Evolutionary conservation across 441 rosid species (phyloP).

Genomic region (Geranium incanum): DNA sequence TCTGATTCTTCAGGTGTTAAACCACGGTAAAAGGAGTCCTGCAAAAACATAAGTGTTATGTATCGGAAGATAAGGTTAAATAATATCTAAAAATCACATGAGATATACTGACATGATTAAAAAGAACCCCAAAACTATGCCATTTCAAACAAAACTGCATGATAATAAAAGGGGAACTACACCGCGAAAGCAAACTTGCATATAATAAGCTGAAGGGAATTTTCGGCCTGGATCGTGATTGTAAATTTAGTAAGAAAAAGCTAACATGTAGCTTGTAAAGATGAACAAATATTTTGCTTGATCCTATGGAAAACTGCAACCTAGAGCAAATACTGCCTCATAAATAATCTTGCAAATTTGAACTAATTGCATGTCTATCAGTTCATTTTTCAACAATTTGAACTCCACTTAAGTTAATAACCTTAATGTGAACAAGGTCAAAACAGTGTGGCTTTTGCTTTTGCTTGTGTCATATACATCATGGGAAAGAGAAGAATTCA

Average conservation of each 20-base stretch:
- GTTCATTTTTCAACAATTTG: background rate
- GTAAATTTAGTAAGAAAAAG: background rate
- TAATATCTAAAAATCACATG: background rate
- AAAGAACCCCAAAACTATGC: background rate
- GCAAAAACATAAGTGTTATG: slow-evolving; percentile 13
- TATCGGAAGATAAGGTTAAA: background rate
- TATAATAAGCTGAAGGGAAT: background rate
- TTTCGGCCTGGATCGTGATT: background rate
- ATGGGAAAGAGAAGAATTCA: background rate
- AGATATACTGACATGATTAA: background rate
- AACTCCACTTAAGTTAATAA: background rate
- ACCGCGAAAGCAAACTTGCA: background rate
- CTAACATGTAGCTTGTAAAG: background rate
- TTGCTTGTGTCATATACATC: background rate
- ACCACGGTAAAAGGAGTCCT: slow-evolving; percentile 97
- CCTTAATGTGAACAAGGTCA: background rate
- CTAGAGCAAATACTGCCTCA: slow-evolving; percentile 1
- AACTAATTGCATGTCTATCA: background rate
- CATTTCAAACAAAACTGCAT: background rate
- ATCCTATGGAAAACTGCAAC: background rate
- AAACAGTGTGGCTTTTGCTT: background rate
- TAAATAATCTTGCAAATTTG: background rate
- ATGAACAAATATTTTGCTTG: background rate
- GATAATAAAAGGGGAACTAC: background rate
- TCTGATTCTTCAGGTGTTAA: slow-evolving; percentile 65